Base-by-base conservation (phyloP, 176 grass and related monocot genomes). In the Pontederia paniculata region DNA sequence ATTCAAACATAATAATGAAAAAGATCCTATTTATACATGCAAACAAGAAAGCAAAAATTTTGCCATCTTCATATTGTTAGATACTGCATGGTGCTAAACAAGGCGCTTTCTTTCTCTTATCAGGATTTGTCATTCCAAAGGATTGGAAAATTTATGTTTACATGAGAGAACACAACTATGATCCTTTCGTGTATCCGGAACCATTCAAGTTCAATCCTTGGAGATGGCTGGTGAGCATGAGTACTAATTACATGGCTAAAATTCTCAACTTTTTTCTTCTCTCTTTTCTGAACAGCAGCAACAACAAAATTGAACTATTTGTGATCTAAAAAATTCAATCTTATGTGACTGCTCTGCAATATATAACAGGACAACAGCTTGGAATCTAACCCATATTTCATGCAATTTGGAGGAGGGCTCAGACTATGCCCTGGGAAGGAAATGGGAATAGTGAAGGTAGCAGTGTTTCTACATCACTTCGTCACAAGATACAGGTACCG, bases 221-320 rank as follows among this genome's bases (percentile, higher is more conserved):
- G 66, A 70, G 66, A 70, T 70, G 66, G 66, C 23, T 57, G 66
- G 66, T 70, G 48, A 57, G 66, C 22, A 37, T 37, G 28, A 37
- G 28, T 37, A n/a, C n/a, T n/a, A 37, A 37, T 37, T 37, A 37
- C 7, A 6, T 37, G 28, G 7, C 7, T 37, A 37, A 37, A n/a
- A n/a, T n/a, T n/a, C n/a, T n/a, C n/a, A n/a, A 6, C 28, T 37
- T 37, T 37, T 37, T 37, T 37, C 5, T 44, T 17, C 12, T 37
- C 28, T 6, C 7, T 37, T 5, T 37, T 37, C 28, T n/a, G n/a
- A n/a, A n/a, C n/a, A n/a, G n/a, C n/a, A n/a, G n/a, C n/a, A n/a
- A n/a, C n/a, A n/a, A n/a, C n/a, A n/a, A n/a, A n/a, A 16, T 44
- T 9, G 8, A 9, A 2, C 12, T 10, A 2, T 3, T 9, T 60